phyloP scores from a whole-genome alignment of 1,139 yeast species.

The Suhomyces guaymorum region DNA sequence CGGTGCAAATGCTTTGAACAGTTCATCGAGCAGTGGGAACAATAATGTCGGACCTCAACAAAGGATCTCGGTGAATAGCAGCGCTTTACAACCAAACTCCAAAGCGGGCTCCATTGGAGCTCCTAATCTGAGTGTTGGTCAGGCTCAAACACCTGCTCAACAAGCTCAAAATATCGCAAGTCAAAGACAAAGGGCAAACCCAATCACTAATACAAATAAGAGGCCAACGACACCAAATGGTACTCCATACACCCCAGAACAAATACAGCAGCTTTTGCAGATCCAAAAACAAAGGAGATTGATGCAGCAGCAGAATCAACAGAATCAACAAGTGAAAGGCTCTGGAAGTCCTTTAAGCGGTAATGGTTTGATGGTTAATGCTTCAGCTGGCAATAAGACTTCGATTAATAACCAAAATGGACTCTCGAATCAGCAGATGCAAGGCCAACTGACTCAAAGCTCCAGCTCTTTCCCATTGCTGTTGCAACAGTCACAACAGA shows the following conservation, averaged over 20 bases:
- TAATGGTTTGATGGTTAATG: conserved; percentile 7
- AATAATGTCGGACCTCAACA: conserved; percentile 13
- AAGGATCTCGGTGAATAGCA: conserved; percentile 6
- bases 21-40: no score
- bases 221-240: conserved; percentile 53
- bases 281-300: conserved; percentile 53
- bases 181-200: conserved; percentile 6
- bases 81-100: conserved; percentile 1
- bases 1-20: no score
- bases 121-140: neutral
- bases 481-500: conserved; percentile 13
- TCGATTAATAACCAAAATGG: conserved; percentile 1
- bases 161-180: neutral
- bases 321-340: conserved; percentile 10
- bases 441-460: conserved; percentile 1
- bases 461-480: conserved; percentile 1
- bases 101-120: neutral
- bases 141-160: conserved; percentile 1
- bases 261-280: conserved; percentile 53
- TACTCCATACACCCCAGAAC: conserved; percentile 56
- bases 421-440: conserved; percentile 1
- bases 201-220: conserved; percentile 13
- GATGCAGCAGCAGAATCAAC: conserved; percentile 44
- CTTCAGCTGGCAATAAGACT: conserved; percentile 8
- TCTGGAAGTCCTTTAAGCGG: conserved; percentile 10